Conservation (phyloP, 2,329 filamentous ascomycete genomes). For the Stemphylium vesicarium region DNA sequence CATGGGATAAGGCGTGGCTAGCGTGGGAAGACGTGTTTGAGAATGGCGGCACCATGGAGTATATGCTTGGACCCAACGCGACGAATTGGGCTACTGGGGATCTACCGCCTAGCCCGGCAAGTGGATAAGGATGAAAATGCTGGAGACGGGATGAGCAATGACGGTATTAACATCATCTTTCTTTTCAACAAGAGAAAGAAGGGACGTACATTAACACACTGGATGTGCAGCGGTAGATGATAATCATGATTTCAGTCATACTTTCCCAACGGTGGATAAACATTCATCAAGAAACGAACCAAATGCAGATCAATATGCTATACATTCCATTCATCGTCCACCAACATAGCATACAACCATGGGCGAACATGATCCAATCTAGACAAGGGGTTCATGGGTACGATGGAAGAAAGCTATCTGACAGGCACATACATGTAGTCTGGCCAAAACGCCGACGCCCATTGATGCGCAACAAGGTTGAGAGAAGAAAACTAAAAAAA, state of each 20-base stretch:
- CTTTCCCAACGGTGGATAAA: too few species aligned
- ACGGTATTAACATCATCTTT: too few species aligned
- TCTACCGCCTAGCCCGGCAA: slow-evolving; percentile 66
- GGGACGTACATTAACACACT: neutral
- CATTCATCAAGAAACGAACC: too few species aligned
- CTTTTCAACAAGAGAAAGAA: neutral
- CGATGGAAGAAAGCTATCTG: too few species aligned
- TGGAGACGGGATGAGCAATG: too few species aligned
- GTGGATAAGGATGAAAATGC: neutral
- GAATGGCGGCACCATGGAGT: slow-evolving; percentile 64
- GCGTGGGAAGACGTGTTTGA: slow-evolving; percentile 71
- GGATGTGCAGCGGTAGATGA: neutral
- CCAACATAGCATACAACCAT: neutral
- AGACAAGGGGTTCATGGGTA: neutral
- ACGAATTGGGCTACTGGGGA: slow-evolving; percentile 65
- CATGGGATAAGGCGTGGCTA: slow-evolving; percentile 70
- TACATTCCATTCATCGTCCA: neutral
- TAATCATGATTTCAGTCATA: neutral
- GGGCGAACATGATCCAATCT: neutral
- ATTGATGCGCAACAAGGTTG: neutral
- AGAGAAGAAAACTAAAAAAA: neutral
- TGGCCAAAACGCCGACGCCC: neutral
- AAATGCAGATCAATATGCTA: slow-evolving; percentile 1
- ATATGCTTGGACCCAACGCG: slow-evolving; percentile 63
- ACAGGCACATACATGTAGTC: too few species aligned